phyloP scores from a whole-genome alignment of 2,329 filamentous ascomycete genomes.

The Nemania sp. region DNA sequence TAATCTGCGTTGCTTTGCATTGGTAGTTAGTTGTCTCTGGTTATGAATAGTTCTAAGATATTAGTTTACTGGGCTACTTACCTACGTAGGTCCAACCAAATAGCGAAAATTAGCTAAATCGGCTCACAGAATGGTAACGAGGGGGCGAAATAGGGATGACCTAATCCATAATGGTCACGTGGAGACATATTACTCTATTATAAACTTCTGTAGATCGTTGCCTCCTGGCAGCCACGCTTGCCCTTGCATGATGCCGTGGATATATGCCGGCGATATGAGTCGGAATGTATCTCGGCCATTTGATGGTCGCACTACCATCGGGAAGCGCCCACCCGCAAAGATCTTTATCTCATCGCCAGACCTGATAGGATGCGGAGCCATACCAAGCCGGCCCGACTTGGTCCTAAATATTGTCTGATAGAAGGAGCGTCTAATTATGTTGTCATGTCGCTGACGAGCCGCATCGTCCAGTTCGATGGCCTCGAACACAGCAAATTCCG shows the following conservation, averaged over 20 bases:
- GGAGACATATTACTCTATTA: not conserved
- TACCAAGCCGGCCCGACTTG: not conserved
- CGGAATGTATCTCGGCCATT: conserved; percentile 1
- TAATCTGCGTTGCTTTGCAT: no score
- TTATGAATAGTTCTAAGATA: no score
- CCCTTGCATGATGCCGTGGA: conserved; percentile 2
- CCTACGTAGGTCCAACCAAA: no score
- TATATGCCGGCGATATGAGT: not conserved
- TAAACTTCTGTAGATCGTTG: not conserved
- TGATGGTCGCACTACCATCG: not conserved
- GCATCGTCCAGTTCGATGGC: not conserved
- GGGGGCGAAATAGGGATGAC: not conserved
- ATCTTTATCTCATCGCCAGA: not conserved
- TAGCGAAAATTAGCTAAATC: no score
- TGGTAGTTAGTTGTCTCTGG: no score
- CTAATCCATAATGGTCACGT: not conserved
- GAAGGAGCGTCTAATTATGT: not conserved
- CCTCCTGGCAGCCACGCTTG: not conserved
- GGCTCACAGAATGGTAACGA: not conserved
- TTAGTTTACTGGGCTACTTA: no score
- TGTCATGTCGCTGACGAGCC: not conserved
- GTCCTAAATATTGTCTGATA: conserved; percentile 4
- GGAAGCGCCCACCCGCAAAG: not conserved
- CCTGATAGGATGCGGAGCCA: not conserved
- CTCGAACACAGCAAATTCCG: conserved; percentile 5